Base-by-base conservation (phyloP, 1,284 basidiomycete species). In the Anthracocystis walkeri region DNA sequence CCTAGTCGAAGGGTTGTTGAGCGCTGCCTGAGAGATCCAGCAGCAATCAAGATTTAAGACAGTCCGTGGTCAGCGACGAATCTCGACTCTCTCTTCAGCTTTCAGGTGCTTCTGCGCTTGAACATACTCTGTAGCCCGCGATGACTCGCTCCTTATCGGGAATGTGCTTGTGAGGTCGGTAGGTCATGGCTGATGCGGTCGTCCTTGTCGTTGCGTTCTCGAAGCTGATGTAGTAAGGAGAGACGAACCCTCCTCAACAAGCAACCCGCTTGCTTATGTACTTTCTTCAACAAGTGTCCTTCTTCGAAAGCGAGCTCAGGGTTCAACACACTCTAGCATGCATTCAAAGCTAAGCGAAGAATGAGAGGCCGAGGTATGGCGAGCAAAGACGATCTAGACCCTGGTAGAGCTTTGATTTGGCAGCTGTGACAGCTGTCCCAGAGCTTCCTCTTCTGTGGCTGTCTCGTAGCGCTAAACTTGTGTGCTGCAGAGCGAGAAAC, bases 1-100 rank as follows among this genome's bases (percentile, higher is more conserved):
- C 2, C 63, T 61, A 0, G 77, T 79, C 11, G 65, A 54, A 18
- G 77, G 77, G 31, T 79, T 79, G 60, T 79, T 79, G 46, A 79
- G 75, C 2, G 77, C 75, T 18, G 77, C 49, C 77, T 78, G 48
- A 7, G 4, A 31, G 23, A 25, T 50, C 0, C 48, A 59, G 33
- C 54, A 35, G 7, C 21, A 16, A n/a, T 49, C 27, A n/a, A 6
- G 44, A 31, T n/a, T 8, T 16, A 14, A 42, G 51, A 7, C 25
- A 29, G 7, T 29, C 7, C 14, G 6, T 46, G 25, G 3, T 29
- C 31, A 41, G 18, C 35, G 20, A 7, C 31, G 11, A 20, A 12
- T 16, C 35, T 33, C 11, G 33, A 33, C 7, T 16, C 12, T 16
- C 12, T 7, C 14, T 33, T 20, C 21, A n/a, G 2, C 41, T 25